phyloP scores from a whole-genome alignment of 2,329 filamentous ascomycete genomes.

The Gaeumannomyces tritici region DNA sequence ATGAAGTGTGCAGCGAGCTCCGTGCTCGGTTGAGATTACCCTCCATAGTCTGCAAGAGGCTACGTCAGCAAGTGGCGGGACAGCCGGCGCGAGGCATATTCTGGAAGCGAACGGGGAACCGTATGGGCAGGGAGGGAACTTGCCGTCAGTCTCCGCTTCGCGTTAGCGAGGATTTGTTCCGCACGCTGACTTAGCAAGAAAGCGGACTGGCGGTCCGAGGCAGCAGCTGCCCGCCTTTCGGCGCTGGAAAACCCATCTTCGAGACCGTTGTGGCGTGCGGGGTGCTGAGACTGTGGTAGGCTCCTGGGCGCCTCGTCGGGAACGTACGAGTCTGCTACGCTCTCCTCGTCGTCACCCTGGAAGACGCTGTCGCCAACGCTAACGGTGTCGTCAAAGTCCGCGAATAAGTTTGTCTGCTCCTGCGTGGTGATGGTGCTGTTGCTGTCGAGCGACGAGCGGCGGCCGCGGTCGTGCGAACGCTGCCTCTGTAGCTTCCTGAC shows the following conservation, averaged over 20 bases:
- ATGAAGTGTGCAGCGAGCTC: constrained; percentile 52
- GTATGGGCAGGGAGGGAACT: constrained; percentile 20
- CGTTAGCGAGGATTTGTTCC: constrained; percentile 85
- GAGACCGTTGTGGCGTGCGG: neutral
- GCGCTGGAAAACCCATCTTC: neutral
- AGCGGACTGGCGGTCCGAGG: neutral
- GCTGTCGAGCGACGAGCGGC: constrained; percentile 48
- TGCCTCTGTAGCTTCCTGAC: constrained; percentile 34
- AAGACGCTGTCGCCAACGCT: constrained; percentile 58
- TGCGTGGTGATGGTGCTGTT: constrained; percentile 48
- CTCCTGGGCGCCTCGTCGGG: constrained; percentile 24
- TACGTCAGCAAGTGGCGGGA: neutral
- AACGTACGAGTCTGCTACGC: constrained; percentile 47
- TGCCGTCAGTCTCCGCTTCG: constrained; percentile 81
- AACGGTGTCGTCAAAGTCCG: constrained; percentile 51
- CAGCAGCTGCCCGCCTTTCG: neutral
- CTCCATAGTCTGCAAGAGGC: constrained; percentile 67
- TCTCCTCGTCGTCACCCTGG: constrained; percentile 59
- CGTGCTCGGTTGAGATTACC: constrained; percentile 75
- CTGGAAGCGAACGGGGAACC: neutral
- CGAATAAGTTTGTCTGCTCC: constrained; percentile 38
- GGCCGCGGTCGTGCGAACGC: constrained; percentile 28
- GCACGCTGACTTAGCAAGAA: constrained; percentile 67
- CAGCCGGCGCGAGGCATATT: neutral
- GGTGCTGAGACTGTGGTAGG: constrained; percentile 5